These are phyloP conservation scores for Phellinidium pouzarii DNA, from an alignment of 1,284 basidiomycete species.

Conservation along the genomic window DNA sequence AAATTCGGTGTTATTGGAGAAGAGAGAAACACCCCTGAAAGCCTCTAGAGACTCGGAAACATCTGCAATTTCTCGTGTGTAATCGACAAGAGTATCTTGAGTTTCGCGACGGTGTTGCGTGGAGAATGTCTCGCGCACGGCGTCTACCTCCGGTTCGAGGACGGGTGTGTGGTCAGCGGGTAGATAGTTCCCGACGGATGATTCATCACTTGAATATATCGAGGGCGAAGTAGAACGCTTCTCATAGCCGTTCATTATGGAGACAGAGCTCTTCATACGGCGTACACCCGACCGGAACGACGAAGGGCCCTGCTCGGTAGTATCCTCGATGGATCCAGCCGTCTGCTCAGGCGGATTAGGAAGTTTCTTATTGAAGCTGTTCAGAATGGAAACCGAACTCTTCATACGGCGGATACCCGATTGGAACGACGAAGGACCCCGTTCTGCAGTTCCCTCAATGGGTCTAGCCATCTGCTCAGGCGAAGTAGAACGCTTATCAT, in stretches of 20 bases:
- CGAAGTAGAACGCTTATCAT: no score
- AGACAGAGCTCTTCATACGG: slow-evolving; percentile 7
- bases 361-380: not conserved
- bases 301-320: not conserved
- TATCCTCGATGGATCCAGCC: not conserved
- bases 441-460: not conserved
- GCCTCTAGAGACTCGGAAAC: slow-evolving; percentile 3
- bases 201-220: not conserved
- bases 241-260: not conserved
- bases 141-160: not conserved
- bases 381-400: slow-evolving; percentile 6
- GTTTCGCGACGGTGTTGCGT: not conserved
- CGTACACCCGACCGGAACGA: not conserved
- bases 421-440: not conserved
- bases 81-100: slow-evolving; percentile 4
- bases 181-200: not conserved
- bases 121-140: not conserved
- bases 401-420: slow-evolving; percentile 5
- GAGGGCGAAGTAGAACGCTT: no score
- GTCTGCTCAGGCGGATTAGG: no score
- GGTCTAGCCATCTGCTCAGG: not conserved
- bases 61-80: slow-evolving; percentile 3
- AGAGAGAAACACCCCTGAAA: not conserved
- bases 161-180: not conserved
- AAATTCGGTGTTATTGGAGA: not conserved